Evolutionary conservation across 352 stramenopile genomes (phyloP), one percentile per base, ranked within the genome.

Genomic region (Elongisporangium anandrum): DNA sequence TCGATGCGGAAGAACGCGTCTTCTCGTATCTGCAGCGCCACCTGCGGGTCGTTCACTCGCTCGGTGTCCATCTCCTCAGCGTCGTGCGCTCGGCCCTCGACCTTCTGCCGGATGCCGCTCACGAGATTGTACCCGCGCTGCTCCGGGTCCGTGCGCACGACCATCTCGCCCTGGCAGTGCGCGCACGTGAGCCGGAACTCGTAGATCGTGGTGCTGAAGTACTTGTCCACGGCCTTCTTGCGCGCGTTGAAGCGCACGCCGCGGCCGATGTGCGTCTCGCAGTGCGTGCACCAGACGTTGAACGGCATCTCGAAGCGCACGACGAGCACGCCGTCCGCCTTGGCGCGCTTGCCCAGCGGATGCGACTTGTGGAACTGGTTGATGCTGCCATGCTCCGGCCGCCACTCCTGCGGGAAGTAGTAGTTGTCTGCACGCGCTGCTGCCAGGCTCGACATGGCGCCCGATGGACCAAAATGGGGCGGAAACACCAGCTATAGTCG

Each of bases 271-370:
- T 89, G 78, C 17, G 48, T 63, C 26, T 79, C 57, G 66, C 85
- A 94, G 65, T 88, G 66, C 0, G 74, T 68, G 63, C 93, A 98
- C 88, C 95, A 99, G 57, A 97, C 90, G 77, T 98, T 85, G 67
- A 98, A 98, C 10, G 96, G 97, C 63, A 99, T 92, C 80, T 99
- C 97, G 70, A 99, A 99, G 65, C 97, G 91, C 53, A 99, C 95
- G 23, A 99, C 87, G 50, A 94, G 80, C 50, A 90, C 80, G 57
- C 95, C 89, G 54, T 98, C 77, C 74, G 97, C 95, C 63, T 97
- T 92, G 16, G 81, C 83, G 48, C 86, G 81, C 47, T 79, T 81
- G 4, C 88, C 86, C 24, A 95, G 66, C 41, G 81, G 79, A 52
- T 91, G 67, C 64, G 93, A 85, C 73, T 77, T 65, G 16, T 79